Conservation (phyloP, 2,329 filamentous ascomycete genomes). For the Pyrenophora seminiperda region DNA sequence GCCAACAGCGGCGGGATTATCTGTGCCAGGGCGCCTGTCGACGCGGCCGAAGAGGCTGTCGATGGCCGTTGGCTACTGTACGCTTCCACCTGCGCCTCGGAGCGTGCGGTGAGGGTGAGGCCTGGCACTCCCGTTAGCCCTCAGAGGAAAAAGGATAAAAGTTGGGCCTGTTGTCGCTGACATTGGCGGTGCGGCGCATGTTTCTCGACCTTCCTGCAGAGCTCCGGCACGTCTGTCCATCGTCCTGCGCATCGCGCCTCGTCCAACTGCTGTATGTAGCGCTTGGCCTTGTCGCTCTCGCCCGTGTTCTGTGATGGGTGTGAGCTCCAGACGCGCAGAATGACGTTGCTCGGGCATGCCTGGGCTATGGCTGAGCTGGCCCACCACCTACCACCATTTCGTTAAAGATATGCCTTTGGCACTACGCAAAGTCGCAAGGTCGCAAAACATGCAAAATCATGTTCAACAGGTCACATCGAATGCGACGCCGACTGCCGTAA, state of each 20-base stretch:
- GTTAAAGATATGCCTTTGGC: conserved; percentile 37
- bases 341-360: conserved; percentile 37
- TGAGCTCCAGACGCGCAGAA: conserved; percentile 34
- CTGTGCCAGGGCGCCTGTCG: conserved; percentile 35
- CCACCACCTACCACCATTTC: conserved; percentile 44
- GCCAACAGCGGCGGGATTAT: conserved; percentile 50
- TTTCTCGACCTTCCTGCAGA: conserved; percentile 91
- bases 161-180: too few species aligned
- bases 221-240: conserved; percentile 85
- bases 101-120: conserved; percentile 54
- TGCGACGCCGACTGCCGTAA: conserved; percentile 28
- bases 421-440: conserved; percentile 27
- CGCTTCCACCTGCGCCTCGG: conserved; percentile 54
- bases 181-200: conserved; percentile 85
- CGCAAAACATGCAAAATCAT: conserved; percentile 33
- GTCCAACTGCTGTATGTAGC: conserved; percentile 83
- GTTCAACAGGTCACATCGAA: conserved; percentile 34
- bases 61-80: conserved; percentile 50
- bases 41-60: conserved; percentile 48
- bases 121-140: conserved; percentile 40
- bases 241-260: conserved; percentile 83
- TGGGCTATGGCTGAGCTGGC: background rate
- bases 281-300: conserved; percentile 74
- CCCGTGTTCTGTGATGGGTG: conserved; percentile 48
- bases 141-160: too few species aligned